Evolutionary conservation across 1,139 yeast genomes (phyloP).

Genomic region (Magnusiomyces sp.): DNA sequence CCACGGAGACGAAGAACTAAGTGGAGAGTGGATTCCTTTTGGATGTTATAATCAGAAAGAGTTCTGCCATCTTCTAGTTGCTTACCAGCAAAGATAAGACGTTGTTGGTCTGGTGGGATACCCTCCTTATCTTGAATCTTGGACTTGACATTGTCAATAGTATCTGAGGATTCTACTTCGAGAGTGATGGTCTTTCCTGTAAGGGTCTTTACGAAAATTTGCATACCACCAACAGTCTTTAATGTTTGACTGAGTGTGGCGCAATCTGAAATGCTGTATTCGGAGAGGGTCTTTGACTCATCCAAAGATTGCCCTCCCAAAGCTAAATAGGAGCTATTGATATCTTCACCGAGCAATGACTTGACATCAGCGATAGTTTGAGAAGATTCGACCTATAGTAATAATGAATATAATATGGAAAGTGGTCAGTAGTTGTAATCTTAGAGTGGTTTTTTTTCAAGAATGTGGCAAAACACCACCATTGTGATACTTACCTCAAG

Average conservation of each 20-base stretch:
- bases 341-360: slow-evolving; percentile 9
- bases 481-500: too few relatives aligned
- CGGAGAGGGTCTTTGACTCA: slow-evolving; percentile 71
- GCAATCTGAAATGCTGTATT: slow-evolving; percentile 73
- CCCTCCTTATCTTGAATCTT: slow-evolving; percentile 85
- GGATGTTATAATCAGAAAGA: slow-evolving; percentile 83
- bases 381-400: slow-evolving; percentile 10
- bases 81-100: slow-evolving; percentile 80
- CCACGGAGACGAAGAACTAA: slow-evolving; percentile 60
- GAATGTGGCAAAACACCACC: too few relatives aligned
- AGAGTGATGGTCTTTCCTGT: background rate
- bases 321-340: slow-evolving; percentile 15
- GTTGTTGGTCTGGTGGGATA: slow-evolving; percentile 80
- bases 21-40: slow-evolving; percentile 83
- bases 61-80: slow-evolving; percentile 82
- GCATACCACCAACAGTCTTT: too few relatives aligned
- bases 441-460: too few relatives aligned
- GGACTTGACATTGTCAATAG: slow-evolving; percentile 76
- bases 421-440: too few relatives aligned
- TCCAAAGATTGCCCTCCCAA: slow-evolving; percentile 60
- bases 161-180: too few relatives aligned
- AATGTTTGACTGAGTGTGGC: too few relatives aligned
- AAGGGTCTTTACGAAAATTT: background rate
- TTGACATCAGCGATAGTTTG: slow-evolving; percentile 12
- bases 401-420: too few relatives aligned